Percentiles rank a stretch among this genome's conserved stretches.
phyloP scores from a whole-genome alignment of 2,329 filamentous ascomycete species.

The Fusarium keratoplasticum region DNA sequence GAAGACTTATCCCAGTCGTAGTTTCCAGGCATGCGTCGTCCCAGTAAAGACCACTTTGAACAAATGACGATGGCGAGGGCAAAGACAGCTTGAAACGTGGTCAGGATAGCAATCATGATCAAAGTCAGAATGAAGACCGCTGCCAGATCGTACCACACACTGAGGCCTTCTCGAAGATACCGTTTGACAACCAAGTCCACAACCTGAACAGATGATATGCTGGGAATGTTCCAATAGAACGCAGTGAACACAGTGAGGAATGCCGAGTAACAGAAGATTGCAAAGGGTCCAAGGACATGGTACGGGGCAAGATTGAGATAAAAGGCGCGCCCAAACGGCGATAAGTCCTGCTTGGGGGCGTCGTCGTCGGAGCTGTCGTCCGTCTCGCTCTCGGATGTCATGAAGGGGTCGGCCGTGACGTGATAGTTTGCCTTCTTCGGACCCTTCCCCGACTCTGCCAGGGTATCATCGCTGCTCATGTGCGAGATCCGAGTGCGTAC shows the following conservation, averaged over 20 bases:
- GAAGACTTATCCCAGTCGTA: constrained; percentile 68
- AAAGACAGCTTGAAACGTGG: constrained; percentile 55
- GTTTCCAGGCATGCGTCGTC: constrained; percentile 61
- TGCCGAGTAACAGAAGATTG: constrained; percentile 63
- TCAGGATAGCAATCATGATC: constrained; percentile 55
- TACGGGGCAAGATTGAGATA: constrained; percentile 64
- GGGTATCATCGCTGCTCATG: constrained; percentile 43
- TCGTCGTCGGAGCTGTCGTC: constrained; percentile 9
- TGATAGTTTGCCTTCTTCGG: constrained; percentile 8
- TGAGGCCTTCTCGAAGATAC: constrained; percentile 37
- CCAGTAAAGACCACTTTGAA: constrained; percentile 65
- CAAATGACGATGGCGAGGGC: constrained; percentile 57
- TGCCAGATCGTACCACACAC: constrained; percentile 48
- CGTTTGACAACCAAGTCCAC: constrained; percentile 50
- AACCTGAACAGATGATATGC: constrained; percentile 61
- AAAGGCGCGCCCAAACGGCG: constrained; percentile 67
- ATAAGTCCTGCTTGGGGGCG: constrained; percentile 33
- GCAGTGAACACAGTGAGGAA: constrained; percentile 58
- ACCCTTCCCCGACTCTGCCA: constrained; percentile 26
- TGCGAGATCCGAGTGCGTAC: constrained; percentile 25
- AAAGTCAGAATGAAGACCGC: constrained; percentile 56
- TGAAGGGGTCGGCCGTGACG: constrained; percentile 6
- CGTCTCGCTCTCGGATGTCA: constrained; percentile 35
- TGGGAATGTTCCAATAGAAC: constrained; percentile 64
- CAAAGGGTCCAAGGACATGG: constrained; percentile 58